Conservation (phyloP, 2,329 filamentous ascomycete species). For the Sclerotiophoma versabilis region DNA sequence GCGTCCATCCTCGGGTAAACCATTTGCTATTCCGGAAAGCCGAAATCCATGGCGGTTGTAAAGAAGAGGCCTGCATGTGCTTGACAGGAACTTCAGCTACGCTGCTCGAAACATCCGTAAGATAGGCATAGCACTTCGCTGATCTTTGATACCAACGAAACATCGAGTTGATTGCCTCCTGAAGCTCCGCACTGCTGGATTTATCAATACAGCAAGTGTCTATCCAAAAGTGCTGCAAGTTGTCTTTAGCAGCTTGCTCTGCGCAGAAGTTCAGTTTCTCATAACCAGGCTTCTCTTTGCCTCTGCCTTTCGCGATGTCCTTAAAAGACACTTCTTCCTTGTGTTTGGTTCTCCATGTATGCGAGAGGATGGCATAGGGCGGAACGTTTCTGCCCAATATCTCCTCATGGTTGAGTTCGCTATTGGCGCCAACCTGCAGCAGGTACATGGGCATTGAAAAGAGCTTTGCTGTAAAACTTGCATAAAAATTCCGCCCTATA, state of each 20-base stretch:
- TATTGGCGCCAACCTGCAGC: too few species aligned
- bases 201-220: constrained; percentile 1
- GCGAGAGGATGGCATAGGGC: constrained; percentile 1
- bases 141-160: neutral
- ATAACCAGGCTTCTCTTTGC: neutral
- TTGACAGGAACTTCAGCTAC: too few species aligned
- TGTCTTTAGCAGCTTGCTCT: neutral
- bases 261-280: neutral
- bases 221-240: neutral
- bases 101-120: neutral
- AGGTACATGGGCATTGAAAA: too few species aligned
- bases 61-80: too few species aligned
- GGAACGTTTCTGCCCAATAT: too few species aligned
- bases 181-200: neutral
- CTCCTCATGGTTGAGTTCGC: too few species aligned
- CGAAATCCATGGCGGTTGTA: neutral
- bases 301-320: neutral
- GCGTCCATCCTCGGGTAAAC: neutral
- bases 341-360: neutral
- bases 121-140: neutral
- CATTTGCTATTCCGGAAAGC: neutral
- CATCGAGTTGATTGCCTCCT: neutral
- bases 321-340: neutral
- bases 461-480: too few species aligned
- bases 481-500: too few species aligned